phyloP scores from a whole-genome alignment of 768 basidiomycete genomes.

The Russula earlei region DNA sequence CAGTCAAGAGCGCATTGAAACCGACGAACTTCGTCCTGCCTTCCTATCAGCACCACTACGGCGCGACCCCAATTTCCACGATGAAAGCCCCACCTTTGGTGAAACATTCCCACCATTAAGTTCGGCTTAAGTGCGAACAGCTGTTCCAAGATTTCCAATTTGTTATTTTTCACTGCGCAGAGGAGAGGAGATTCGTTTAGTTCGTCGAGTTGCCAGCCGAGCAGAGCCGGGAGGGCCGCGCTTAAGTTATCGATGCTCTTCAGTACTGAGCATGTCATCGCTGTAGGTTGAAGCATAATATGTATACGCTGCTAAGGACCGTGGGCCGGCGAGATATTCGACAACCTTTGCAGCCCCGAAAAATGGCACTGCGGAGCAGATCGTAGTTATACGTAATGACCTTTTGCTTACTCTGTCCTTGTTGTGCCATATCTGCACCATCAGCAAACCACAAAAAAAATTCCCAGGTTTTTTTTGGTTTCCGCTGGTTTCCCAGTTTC shows the following conservation, averaged over 20 bases:
- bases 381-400: neutral
- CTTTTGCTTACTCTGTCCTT: neutral
- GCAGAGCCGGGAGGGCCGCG: conserved; percentile 35
- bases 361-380: conserved; percentile 1
- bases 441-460: too few relatives aligned
- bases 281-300: conserved; percentile 37
- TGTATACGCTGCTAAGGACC: conserved; percentile 42
- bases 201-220: conserved; percentile 41
- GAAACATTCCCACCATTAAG: conserved; percentile 34
- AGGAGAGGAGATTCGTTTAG: conserved; percentile 46
- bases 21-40: conserved; percentile 38
- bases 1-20: conserved; percentile 38
- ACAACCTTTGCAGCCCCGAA: conserved; percentile 26
- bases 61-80: neutral
- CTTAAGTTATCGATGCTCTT: conserved; percentile 33
- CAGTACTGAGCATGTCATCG: conserved; percentile 37
- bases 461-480: too few relatives aligned
- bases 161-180: conserved; percentile 32
- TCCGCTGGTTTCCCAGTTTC: too few relatives aligned
- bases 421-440: conserved; percentile 39
- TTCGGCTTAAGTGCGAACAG: conserved; percentile 36
- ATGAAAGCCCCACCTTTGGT: conserved; percentile 33
- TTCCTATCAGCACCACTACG: neutral
- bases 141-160: conserved; percentile 34
- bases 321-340: conserved; percentile 39